Conservation (phyloP, 2,329 filamentous ascomycete species). For the Xylariaceae sp. region DNA sequence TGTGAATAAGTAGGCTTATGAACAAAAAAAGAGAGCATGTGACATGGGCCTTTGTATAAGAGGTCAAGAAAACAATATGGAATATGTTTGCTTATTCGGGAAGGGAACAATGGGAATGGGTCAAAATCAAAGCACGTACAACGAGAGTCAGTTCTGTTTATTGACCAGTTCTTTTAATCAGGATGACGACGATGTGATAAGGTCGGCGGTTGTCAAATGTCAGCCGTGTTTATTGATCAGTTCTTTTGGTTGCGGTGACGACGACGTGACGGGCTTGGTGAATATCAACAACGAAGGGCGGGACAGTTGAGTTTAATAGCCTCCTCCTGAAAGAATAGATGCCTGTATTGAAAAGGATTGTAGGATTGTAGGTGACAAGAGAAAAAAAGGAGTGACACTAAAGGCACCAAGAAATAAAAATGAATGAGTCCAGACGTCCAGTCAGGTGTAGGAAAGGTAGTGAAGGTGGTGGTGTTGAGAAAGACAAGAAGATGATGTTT, state of each 20-base stretch:
- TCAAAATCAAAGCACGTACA: conserved; percentile 21
- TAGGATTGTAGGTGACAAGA: conserved; percentile 17
- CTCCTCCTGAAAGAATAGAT: conserved; percentile 14
- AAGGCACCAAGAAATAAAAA: conserved; percentile 27
- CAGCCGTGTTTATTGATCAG: too few relatives aligned
- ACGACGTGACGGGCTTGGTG: too few relatives aligned
- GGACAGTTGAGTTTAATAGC: conserved; percentile 9
- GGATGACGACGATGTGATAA: too few relatives aligned
- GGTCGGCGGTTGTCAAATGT: background rate
- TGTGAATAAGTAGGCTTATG: conserved; percentile 17
- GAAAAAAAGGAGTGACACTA: conserved; percentile 20
- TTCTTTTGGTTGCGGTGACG: too few relatives aligned
- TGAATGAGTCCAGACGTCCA: conserved; percentile 23
- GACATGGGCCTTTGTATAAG: conserved; percentile 10
- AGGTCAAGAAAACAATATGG: conserved; percentile 1
- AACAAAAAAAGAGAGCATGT: conserved; percentile 8
- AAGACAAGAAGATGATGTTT: conserved; percentile 6
- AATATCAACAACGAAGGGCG: conserved; percentile 16
- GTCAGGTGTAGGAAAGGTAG: conserved; percentile 2
- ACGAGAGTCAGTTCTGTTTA: conserved; percentile 10
- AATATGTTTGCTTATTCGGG: conserved; percentile 14
- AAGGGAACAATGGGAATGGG: conserved; percentile 5
- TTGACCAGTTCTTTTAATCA: conserved; percentile 7
- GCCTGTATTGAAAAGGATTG: conserved; percentile 19
- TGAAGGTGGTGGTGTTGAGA: conserved; percentile 2